A percentile compares a stretch with the other conserved stretches of the same genome.
These are phyloP conservation scores for Tephrocybe sp. DNA, from an alignment of 768 basidiomycete species.

Conservation along the genomic window DNA sequence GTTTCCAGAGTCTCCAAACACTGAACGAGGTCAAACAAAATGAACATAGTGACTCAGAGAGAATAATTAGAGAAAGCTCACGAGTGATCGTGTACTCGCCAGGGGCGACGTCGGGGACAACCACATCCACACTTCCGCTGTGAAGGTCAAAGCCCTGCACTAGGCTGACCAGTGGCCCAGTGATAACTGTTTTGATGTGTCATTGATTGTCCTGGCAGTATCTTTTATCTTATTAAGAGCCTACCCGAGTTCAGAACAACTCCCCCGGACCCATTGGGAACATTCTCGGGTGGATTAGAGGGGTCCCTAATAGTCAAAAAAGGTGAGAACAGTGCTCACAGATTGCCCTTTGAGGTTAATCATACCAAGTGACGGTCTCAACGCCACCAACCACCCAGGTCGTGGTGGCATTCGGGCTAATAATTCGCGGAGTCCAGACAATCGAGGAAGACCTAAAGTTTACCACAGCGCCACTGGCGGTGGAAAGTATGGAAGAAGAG, in stretches of 20 bases:
- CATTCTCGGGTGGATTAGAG: slow-evolving; percentile 33
- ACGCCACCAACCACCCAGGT: slow-evolving; percentile 25
- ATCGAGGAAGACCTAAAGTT: slow-evolving; percentile 22
- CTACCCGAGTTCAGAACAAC: slow-evolving; percentile 30
- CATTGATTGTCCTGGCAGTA: too few relatives aligned
- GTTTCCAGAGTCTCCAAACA: slow-evolving; percentile 52
- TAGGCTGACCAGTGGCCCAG: too few relatives aligned
- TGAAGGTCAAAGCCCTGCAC: slow-evolving; percentile 35
- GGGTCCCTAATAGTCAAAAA: slow-evolving; percentile 36
- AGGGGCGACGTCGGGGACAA: slow-evolving; percentile 31
- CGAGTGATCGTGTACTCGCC: slow-evolving; percentile 41
- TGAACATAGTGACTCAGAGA: background rate
- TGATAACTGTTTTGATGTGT: too few relatives aligned
- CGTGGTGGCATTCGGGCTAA: slow-evolving; percentile 23
- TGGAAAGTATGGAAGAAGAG: slow-evolving; percentile 22
- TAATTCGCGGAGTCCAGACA: slow-evolving; percentile 29
- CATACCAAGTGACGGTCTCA: slow-evolving; percentile 30
- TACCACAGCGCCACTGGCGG: slow-evolving; percentile 15
- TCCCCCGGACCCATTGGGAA: slow-evolving; percentile 38
- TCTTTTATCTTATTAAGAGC: slow-evolving; percentile 3
- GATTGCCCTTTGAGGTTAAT: background rate
- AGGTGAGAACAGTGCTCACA: background rate
- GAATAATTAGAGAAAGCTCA: slow-evolving; percentile 34
- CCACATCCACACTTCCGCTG: slow-evolving; percentile 32
- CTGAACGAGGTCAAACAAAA: slow-evolving; percentile 20